Evolutionary conservation across 2,329 filamentous ascomycete genomes (phyloP).

Genomic region (Rhynchosporium secalis): DNA sequence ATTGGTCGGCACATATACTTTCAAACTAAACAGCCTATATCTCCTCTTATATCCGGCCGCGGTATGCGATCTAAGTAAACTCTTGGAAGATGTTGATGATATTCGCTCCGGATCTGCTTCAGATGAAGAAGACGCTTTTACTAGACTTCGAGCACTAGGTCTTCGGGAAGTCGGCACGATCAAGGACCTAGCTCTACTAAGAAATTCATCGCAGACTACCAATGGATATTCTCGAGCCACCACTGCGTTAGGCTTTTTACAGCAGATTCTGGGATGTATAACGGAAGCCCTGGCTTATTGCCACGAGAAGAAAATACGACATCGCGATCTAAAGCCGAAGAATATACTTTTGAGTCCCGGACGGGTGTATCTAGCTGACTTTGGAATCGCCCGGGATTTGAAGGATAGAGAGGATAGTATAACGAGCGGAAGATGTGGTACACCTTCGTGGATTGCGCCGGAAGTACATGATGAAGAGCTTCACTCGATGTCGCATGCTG

Average conservation of each 20-base stretch:
- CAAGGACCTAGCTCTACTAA: slow-evolving; percentile 18
- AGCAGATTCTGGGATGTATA: slow-evolving; percentile 47
- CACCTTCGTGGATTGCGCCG: slow-evolving; percentile 49
- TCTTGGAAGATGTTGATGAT: slow-evolving; percentile 47
- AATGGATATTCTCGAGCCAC: slow-evolving; percentile 29
- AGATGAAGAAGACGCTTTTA: slow-evolving; percentile 43
- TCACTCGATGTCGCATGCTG: slow-evolving; percentile 49
- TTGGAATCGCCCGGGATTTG: slow-evolving; percentile 51
- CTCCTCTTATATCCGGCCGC: slow-evolving; percentile 51
- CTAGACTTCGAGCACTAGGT: slow-evolving; percentile 43
- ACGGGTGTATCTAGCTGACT: slow-evolving; percentile 51
- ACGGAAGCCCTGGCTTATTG: slow-evolving; percentile 34
- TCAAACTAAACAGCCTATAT: slow-evolving; percentile 45
- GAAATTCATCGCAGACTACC: slow-evolving; percentile 19
- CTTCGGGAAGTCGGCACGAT: slow-evolving; percentile 41
- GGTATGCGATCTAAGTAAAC: slow-evolving; percentile 46
- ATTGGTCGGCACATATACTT: slow-evolving; percentile 49
- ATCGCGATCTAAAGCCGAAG: slow-evolving; percentile 50
- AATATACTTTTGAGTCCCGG: slow-evolving; percentile 50
- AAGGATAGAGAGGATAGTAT: slow-evolving; percentile 48
- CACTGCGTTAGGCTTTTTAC: slow-evolving; percentile 45
- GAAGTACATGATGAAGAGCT: slow-evolving; percentile 44
- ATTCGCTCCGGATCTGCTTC: slow-evolving; percentile 44
- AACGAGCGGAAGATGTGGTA: slow-evolving; percentile 44
- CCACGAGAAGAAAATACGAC: slow-evolving; percentile 44